Percentiles rank a stretch among this genome's conserved stretches.
phyloP scores from a whole-genome alignment of 2,329 filamentous ascomycete genomes.

The Pseudogymnoascus sp. region DNA sequence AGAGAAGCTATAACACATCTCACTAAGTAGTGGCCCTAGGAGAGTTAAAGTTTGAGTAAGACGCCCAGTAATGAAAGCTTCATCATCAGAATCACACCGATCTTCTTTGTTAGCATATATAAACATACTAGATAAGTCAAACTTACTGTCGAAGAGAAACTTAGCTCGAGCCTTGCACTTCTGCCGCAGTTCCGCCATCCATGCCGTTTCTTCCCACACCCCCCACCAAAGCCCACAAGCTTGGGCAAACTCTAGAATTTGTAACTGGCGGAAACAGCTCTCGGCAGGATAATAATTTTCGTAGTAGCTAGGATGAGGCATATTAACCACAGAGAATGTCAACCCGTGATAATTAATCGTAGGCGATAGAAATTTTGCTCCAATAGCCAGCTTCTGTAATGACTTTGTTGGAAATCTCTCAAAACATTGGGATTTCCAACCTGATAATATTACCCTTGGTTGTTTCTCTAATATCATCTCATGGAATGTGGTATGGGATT shows the following conservation, averaged over 20 bases:
- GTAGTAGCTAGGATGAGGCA: too few relatives aligned
- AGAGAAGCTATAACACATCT: background rate
- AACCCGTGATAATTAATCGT: too few relatives aligned
- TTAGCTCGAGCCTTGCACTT: background rate
- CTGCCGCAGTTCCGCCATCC: background rate
- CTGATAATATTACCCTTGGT: too few relatives aligned
- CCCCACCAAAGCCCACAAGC: background rate
- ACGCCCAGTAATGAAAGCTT: background rate
- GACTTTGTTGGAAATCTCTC: too few relatives aligned
- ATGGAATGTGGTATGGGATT: too few relatives aligned
- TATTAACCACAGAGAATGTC: too few relatives aligned
- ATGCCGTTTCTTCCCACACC: background rate
- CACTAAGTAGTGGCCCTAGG: background rate
- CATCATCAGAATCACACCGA: background rate
- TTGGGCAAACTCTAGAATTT: background rate
- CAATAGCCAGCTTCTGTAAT: too few relatives aligned
- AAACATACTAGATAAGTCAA: too few relatives aligned
- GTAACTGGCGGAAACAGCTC: background rate
- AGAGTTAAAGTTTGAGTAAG: background rate
- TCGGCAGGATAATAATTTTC: background rate
- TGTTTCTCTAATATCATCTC: too few relatives aligned
- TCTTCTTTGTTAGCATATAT: background rate
- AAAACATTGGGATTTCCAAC: too few relatives aligned
- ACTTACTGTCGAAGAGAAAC: background rate
- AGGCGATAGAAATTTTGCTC: too few relatives aligned